Conservation (phyloP, 768 basidiomycete species). For the Gloeopeniophorella convolvens region DNA sequence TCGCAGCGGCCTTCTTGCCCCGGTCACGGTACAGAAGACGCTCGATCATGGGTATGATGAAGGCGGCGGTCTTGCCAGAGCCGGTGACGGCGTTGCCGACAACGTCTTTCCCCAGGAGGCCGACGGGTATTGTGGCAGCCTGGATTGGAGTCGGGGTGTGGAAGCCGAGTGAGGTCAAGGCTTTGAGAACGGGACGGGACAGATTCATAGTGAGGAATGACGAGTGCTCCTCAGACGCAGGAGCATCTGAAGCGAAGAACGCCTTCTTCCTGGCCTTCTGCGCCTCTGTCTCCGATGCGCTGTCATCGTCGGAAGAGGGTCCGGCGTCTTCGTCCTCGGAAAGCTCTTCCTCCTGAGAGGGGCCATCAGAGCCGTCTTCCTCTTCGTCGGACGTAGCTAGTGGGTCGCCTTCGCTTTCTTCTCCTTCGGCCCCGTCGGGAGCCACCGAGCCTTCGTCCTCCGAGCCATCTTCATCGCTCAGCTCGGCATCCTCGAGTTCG, state of each 20-base stretch:
- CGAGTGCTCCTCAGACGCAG: slow-evolving; percentile 45
- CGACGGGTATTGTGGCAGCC: slow-evolving; percentile 87
- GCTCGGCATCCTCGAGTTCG: background rate
- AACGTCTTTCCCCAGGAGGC: slow-evolving; percentile 90
- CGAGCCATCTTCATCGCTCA: slow-evolving; percentile 27
- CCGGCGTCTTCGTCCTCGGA: slow-evolving; percentile 34
- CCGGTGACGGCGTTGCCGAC: slow-evolving; percentile 96
- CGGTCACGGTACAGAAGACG: slow-evolving; percentile 89
- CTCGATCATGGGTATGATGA: slow-evolving; percentile 91
- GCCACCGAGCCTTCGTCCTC: slow-evolving; percentile 24
- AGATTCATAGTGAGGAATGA: slow-evolving; percentile 94
- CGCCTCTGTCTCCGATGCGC: slow-evolving; percentile 51
- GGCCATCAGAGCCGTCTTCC: slow-evolving; percentile 18
- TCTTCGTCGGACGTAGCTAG: slow-evolving; percentile 15
- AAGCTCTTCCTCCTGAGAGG: slow-evolving; percentile 24
- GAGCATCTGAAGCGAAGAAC: slow-evolving; percentile 66
- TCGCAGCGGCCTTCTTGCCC: slow-evolving; percentile 78
- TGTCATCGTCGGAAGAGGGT: slow-evolving; percentile 56
- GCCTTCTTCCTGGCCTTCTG: slow-evolving; percentile 73
- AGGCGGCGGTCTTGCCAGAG: slow-evolving; percentile 97
- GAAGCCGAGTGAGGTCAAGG: slow-evolving; percentile 77
- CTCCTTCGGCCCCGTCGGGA: slow-evolving; percentile 34
- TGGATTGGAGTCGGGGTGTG: slow-evolving; percentile 92
- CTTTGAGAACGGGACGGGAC: slow-evolving; percentile 89
- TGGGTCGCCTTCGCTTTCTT: slow-evolving; percentile 29